phyloP scores from a whole-genome alignment of 306 rosid species.

The Cucumis melo region DNA sequence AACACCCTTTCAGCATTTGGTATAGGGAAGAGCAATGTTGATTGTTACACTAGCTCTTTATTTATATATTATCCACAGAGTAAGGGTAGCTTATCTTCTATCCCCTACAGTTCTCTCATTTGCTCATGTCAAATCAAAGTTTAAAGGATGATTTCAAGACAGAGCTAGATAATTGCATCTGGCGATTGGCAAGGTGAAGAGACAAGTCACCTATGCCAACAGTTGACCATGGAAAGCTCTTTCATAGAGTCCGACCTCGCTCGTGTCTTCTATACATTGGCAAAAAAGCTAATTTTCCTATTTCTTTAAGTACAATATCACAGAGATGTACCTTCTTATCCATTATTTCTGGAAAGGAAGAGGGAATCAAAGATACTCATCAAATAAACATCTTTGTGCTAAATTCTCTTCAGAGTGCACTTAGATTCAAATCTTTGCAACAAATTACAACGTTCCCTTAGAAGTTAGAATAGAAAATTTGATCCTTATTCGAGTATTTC shows the following conservation, averaged over 20 bases:
- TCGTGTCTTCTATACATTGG: background rate
- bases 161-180: background rate
- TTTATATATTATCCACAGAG: background rate
- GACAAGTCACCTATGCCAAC: background rate
- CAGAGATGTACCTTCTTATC: background rate
- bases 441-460: too few species aligned
- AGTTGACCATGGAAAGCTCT: background rate
- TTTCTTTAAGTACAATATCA: background rate
- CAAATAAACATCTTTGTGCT: background rate
- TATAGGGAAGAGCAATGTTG: background rate
- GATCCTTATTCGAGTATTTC: background rate
- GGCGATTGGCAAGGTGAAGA: background rate
- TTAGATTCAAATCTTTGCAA: background rate
- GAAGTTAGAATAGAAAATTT: background rate
- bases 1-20: background rate
- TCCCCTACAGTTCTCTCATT: background rate
- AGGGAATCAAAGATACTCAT: background rate
- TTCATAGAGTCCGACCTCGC: too few species aligned
- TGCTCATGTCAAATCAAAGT: background rate
- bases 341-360: background rate
- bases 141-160: background rate
- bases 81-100: background rate
- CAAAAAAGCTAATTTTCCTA: background rate
- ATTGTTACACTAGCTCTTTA: background rate
- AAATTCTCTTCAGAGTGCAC: background rate